Evolutionary conservation across 129 eudicot species (phyloP), one percentile per base, ranked within the genome.

Genomic region (Tagetes erecta): DNA sequence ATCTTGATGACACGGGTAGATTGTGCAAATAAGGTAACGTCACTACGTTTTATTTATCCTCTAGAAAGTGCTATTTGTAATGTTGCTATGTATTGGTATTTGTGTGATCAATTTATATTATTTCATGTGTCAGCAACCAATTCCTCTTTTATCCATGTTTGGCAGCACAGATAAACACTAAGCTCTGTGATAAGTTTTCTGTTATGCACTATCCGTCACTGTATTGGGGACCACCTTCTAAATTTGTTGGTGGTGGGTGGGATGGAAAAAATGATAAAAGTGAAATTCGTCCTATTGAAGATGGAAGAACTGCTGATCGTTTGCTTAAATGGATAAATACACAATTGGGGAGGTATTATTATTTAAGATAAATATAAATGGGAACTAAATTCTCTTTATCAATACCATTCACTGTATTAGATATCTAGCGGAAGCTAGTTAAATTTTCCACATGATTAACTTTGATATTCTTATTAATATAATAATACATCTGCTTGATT

Each of bases 91-190:
- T 45, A 6, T 45, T 62, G 9, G 6, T 74, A 30, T 59, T 59
- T 59, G 47, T 41, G 77, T 60, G 6, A 59, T 45, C 44, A 27
- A 58, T 35, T 33, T 34, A 35, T 34, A 40, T 70, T 52, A 35
- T 76, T 13, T 67, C 75, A 38, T 72, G 47, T 58, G 55, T 76
- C 55, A 84, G 82, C 84, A 79, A 85, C 84, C 70, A 74, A 74
- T 80, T 80, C 64, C 68, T 70, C 52, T 68, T 58, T 62, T 74
- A 70, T 81, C 73, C 81, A 76, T 90, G 80, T 86, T 86, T 86
- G 98, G 96, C 97, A 93, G 97, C 86, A 86, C 98, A 93, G 98
- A 75, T 93, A 82, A 94, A 94, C 68, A 79, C 81, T 42, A 73
- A 94, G 69, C 92, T 94, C 70, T 94, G 98, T 50, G 96, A 90